Conservation (phyloP, 225 moss, liverwort and hornwort genomes). For the Ulota crispa region DNA sequence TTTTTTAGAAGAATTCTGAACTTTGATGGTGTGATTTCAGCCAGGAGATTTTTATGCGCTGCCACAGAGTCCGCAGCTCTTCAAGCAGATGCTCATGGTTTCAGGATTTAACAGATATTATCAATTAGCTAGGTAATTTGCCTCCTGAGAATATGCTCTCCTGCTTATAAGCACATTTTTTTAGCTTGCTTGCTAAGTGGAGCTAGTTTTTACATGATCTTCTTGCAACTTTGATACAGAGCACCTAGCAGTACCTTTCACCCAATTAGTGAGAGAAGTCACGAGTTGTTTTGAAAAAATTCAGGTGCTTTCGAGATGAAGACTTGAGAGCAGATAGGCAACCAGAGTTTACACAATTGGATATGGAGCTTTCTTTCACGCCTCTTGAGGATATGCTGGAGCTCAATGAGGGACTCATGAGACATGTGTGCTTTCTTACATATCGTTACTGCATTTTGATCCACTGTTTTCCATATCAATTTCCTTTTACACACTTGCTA, state of each 20-base stretch:
- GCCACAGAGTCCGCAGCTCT: slow-evolving; percentile 98
- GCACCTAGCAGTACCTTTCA: neutral
- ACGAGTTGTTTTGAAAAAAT: slow-evolving; percentile 11
- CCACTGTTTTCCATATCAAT: slow-evolving; percentile 5
- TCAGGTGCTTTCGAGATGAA: slow-evolving; percentile 98
- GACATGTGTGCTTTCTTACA: slow-evolving; percentile 63
- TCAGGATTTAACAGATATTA: slow-evolving; percentile 99
- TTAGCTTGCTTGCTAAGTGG: neutral
- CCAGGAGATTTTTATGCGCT: slow-evolving; percentile 95
- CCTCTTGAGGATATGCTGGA: slow-evolving; percentile 97
- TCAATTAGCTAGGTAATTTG: slow-evolving; percentile 80
- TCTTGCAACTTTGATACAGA: neutral
- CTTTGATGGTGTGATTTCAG: slow-evolving; percentile 46
- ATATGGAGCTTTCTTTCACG: slow-evolving; percentile 94
- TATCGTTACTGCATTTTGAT: slow-evolving; percentile 13
- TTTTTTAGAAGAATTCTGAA: slow-evolving; percentile 24
- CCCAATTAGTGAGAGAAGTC: neutral
- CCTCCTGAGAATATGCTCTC: neutral
- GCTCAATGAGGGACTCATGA: slow-evolving; percentile 89
- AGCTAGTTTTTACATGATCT: neutral
- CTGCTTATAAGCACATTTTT: neutral
- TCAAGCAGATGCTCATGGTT: slow-evolving; percentile 99
- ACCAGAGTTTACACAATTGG: slow-evolving; percentile 97
- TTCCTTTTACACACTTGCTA: neutral
- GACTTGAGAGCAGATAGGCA: slow-evolving; percentile 98